Conservation (phyloP, 108 stramenopile genomes). For the Stephanodiscus minutulus region DNA sequence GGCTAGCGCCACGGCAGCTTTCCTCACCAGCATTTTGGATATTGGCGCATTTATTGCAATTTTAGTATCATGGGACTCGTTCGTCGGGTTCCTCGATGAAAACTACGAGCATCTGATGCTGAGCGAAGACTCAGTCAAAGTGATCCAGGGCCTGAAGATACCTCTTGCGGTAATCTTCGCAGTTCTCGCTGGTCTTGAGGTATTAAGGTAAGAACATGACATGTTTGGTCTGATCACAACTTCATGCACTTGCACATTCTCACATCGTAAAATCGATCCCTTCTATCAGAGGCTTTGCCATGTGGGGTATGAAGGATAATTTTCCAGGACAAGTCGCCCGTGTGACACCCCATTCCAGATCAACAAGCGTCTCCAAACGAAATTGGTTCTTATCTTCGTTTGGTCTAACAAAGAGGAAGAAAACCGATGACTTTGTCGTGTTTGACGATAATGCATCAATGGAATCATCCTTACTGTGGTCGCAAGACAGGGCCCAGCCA, state of each 20-base stretch:
- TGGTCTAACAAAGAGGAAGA: conserved; percentile 27
- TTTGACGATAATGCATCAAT: conserved; percentile 49
- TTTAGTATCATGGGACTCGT: conserved; percentile 29
- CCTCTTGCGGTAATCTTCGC: conserved; percentile 18
- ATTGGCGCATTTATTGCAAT: conserved; percentile 26
- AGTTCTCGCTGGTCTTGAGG: conserved; percentile 29
- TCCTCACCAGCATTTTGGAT: conserved; percentile 16
- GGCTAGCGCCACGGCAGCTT: conserved; percentile 20
- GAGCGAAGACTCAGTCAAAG: conserved; percentile 12
- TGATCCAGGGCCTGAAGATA: conserved; percentile 21
- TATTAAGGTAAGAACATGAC: conserved; percentile 19
- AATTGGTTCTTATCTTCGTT: conserved; percentile 26
- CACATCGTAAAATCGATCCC: background rate
- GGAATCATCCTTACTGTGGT: conserved; percentile 47
- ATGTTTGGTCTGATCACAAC: background rate
- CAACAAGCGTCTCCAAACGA: conserved; percentile 5
- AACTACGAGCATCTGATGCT: conserved; percentile 21
- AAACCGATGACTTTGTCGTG: conserved; percentile 43
- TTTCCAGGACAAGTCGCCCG: background rate
- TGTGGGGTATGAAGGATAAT: conserved; percentile 10
- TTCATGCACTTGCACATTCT: conserved; percentile 5
- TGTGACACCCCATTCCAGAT: background rate
- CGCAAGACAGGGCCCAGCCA: conserved; percentile 38
- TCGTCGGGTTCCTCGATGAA: conserved; percentile 26
- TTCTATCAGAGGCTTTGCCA: conserved; percentile 9